A percentile compares a stretch with the other conserved stretches of the same genome.
phyloP scores from a whole-genome alignment of 495 filamentous ascomycete genomes.

The Annulohypoxylon stygium region DNA sequence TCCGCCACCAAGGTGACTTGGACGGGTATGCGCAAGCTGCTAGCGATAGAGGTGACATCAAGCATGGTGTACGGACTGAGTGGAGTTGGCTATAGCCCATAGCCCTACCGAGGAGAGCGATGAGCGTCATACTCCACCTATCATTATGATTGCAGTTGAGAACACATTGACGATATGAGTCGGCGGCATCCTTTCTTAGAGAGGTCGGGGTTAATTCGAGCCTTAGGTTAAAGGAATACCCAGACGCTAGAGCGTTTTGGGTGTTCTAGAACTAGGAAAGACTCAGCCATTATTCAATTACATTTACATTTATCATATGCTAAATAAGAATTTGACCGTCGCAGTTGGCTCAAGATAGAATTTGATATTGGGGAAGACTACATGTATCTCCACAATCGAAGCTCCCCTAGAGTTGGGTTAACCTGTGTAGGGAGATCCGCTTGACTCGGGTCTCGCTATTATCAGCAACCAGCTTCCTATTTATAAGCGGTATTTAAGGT shows the following conservation, averaged over 20 bases:
- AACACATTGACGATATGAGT: background rate
- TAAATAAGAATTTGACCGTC: background rate
- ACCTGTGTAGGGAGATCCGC: background rate
- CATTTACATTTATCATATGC: background rate
- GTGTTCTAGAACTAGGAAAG: background rate
- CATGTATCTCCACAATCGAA: constrained; percentile 7
- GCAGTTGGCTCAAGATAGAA: background rate
- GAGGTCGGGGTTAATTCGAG: background rate
- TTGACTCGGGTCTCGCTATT: constrained; percentile 34
- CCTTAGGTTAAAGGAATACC: background rate
- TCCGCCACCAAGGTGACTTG: background rate
- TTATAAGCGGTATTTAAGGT: constrained; percentile 2
- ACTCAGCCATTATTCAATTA: background rate
- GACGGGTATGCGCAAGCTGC: background rate
- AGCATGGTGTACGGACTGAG: constrained; percentile 8
- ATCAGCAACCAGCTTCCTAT: background rate
- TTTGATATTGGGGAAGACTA: constrained; percentile 3
- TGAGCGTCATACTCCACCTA: background rate
- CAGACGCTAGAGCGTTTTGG: background rate
- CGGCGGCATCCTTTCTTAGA: background rate
- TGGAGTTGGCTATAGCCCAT: background rate
- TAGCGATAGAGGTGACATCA: background rate
- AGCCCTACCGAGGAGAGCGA: background rate
- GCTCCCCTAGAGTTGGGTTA: background rate
- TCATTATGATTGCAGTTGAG: background rate